These are phyloP conservation scores for Chloranthus sessilifolius DNA, from an alignment of 164 flowering plant species.

Conservation along the genomic window DNA sequence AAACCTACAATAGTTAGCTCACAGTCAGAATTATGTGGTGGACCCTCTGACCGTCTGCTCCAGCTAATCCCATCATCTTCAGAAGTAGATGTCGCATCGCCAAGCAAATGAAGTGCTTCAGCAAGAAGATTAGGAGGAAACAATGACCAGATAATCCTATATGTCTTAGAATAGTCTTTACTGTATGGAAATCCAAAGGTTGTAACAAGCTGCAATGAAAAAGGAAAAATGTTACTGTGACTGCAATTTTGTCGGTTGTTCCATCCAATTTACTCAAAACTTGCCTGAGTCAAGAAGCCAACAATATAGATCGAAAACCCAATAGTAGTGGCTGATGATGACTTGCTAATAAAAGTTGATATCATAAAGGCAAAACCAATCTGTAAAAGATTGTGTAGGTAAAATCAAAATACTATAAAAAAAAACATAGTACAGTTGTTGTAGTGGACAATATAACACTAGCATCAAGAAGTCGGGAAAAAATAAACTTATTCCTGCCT, in stretches of 20 bases:
- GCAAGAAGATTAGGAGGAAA: slow-evolving; percentile 78
- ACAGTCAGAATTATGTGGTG: slow-evolving; percentile 46
- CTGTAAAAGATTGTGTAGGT: slow-evolving; percentile 18
- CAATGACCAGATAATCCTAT: slow-evolving; percentile 46
- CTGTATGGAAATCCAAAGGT: slow-evolving; percentile 55
- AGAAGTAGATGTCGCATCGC: slow-evolving; percentile 52
- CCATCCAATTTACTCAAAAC: neutral
- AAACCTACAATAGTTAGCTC: slow-evolving; percentile 53
- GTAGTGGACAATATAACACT: neutral
- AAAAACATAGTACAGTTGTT: neutral
- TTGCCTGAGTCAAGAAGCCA: slow-evolving; percentile 62
- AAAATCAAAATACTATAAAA: neutral
- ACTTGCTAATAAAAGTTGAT: slow-evolving; percentile 60
- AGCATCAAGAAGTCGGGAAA: slow-evolving; percentile 15
- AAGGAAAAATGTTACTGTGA: slow-evolving; percentile 1
- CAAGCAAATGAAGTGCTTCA: slow-evolving; percentile 41
- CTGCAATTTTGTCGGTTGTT: neutral
- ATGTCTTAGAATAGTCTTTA: slow-evolving; percentile 11
- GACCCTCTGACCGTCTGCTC: slow-evolving; percentile 46
- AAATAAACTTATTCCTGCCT: neutral
- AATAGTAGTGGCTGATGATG: slow-evolving; percentile 53
- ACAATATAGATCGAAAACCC: slow-evolving; percentile 60
- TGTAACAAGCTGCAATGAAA: slow-evolving; percentile 51
- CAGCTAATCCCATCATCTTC: slow-evolving; percentile 66
- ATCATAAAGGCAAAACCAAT: slow-evolving; percentile 60